Percentiles rank a stretch among this genome's conserved stretches.
phyloP scores from a whole-genome alignment of 148 eudicot genomes.

The Gaultheria prostrata region DNA sequence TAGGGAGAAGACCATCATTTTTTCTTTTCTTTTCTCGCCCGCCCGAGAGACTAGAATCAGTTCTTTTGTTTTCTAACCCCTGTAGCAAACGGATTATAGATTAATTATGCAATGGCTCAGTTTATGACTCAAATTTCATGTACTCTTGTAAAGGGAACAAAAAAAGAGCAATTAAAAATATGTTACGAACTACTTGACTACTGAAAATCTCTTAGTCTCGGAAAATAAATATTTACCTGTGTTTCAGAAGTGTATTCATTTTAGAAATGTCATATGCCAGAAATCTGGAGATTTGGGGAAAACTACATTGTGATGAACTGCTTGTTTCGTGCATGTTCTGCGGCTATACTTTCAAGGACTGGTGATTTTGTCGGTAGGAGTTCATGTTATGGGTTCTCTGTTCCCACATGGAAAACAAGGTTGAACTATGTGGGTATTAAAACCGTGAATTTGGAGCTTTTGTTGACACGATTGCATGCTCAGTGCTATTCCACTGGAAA shows the following conservation, averaged over 20 bases:
- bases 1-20: neutral
- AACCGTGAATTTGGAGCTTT: slow-evolving; percentile 23
- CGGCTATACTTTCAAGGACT: slow-evolving; percentile 29
- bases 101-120: neutral
- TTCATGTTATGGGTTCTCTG: slow-evolving; percentile 19
- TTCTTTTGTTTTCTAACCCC: neutral
- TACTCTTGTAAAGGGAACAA: neutral
- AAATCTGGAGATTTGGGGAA: slow-evolving; percentile 16
- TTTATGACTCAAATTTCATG: neutral
- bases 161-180: neutral
- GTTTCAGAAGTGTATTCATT: slow-evolving; percentile 5
- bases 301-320: slow-evolving; percentile 40
- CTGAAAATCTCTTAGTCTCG: neutral
- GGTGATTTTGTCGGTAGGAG: slow-evolving; percentile 21
- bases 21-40: neutral
- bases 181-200: neutral
- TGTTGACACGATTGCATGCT: slow-evolving; percentile 24
- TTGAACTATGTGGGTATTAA: slow-evolving; percentile 18
- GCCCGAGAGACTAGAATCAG: neutral
- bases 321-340: slow-evolving; percentile 44
- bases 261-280: slow-evolving; percentile 11
- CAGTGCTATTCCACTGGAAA: slow-evolving; percentile 42
- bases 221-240: neutral
- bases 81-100: neutral
- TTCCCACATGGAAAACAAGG: slow-evolving; percentile 20